Evolutionary conservation across 257 asterid genomes (phyloP).

Genomic region (Echites panduratus): DNA sequence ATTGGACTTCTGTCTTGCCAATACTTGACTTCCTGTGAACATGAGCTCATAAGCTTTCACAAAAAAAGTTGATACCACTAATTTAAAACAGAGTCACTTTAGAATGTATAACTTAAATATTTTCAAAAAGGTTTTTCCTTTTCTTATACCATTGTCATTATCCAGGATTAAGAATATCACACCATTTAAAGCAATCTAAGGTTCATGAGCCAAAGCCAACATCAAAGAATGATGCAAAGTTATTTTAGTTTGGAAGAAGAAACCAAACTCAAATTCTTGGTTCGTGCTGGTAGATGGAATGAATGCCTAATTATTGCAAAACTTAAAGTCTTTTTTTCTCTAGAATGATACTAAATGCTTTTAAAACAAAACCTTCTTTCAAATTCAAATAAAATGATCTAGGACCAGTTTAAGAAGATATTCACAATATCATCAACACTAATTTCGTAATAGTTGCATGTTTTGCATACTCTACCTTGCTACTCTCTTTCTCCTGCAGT

Average conservation of each 20-base stretch:
- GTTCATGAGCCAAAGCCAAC: not conserved
- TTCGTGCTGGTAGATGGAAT: not conserved
- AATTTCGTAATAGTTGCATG: not conserved
- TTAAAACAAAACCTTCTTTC: not conserved
- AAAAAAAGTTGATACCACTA: not conserved
- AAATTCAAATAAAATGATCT: not conserved
- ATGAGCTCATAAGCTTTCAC: not conserved
- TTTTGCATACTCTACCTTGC: constrained; percentile 41
- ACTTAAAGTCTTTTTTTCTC: not conserved
- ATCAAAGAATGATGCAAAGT: not conserved
- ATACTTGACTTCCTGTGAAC: not conserved
- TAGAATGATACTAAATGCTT: too few relatives aligned
- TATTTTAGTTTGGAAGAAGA: not conserved
- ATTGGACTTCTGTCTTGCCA: not conserved
- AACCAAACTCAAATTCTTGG: not conserved
- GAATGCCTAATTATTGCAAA: not conserved
- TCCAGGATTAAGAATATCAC: not conserved
- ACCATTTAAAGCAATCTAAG: not conserved
- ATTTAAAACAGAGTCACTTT: not conserved
- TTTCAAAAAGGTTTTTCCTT: not conserved
- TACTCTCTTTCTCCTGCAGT: constrained; percentile 53
- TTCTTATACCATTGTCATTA: not conserved
- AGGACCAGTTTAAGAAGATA: not conserved
- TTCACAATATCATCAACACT: not conserved
- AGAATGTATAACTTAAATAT: not conserved